phyloP scores from a whole-genome alignment of 1,284 basidiomycete genomes.

The Trametes polyzona region DNA sequence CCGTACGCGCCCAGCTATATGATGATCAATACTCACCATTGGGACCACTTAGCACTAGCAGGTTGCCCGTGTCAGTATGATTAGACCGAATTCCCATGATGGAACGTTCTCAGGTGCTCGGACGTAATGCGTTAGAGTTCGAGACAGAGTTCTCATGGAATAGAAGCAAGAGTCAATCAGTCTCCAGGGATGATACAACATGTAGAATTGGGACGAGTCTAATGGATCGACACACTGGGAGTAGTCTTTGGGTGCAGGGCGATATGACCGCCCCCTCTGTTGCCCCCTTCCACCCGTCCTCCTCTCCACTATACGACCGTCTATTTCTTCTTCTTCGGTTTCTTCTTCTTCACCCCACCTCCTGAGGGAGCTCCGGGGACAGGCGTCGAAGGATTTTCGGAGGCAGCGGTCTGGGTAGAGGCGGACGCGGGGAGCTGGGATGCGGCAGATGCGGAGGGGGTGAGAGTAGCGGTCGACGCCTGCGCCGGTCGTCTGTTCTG shows the following conservation, averaged over 20 bases:
- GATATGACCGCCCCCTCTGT: not conserved
- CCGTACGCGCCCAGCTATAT: too few species aligned
- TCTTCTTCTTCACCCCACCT: slow-evolving; percentile 57
- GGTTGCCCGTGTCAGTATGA: too few species aligned
- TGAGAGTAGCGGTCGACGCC: slow-evolving; percentile 18
- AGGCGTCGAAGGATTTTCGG: slow-evolving; percentile 29
- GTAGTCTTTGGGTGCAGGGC: slow-evolving; percentile 11
- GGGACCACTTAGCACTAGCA: too few species aligned
- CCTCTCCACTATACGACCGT: not conserved
- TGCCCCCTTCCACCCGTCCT: not conserved
- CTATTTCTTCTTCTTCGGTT: slow-evolving; percentile 60
- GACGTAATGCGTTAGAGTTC: too few species aligned
- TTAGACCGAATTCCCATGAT: too few species aligned
- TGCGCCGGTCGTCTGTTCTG: slow-evolving; percentile 54
- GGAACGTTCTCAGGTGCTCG: too few species aligned
- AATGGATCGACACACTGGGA: not conserved
- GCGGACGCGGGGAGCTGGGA: slow-evolving; percentile 8
- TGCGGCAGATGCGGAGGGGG: slow-evolving; percentile 1
- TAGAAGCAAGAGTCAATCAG: too few species aligned
- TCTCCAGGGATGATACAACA: slow-evolving; percentile 18
- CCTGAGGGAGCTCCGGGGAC: slow-evolving; percentile 30
- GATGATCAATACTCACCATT: too few species aligned
- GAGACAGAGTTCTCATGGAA: too few species aligned
- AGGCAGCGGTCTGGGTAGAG: slow-evolving; percentile 25
- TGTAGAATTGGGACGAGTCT: slow-evolving; percentile 8